Evolutionary conservation across 2,329 filamentous ascomycete species (phyloP).

Genomic region (Cladosporium cucumerinum): DNA sequence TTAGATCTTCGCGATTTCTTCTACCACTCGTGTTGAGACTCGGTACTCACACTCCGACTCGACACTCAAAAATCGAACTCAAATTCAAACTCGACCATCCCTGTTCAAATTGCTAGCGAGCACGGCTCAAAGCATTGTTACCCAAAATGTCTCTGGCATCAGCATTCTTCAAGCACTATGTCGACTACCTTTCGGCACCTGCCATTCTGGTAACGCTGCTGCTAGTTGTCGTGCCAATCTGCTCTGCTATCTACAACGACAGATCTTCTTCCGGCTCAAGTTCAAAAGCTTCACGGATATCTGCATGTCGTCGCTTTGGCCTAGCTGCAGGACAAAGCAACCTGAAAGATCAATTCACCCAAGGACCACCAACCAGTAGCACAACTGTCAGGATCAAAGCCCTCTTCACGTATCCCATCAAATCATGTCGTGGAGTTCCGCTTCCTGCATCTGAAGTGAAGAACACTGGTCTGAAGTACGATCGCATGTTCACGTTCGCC

Average conservation of each 20-base stretch:
- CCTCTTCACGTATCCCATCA: constrained; percentile 77
- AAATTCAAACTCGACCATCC: neutral
- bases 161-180: constrained; percentile 23
- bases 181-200: constrained; percentile 25
- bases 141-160: constrained; percentile 17
- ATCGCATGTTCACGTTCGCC: constrained; percentile 80
- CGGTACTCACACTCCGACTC: neutral
- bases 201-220: constrained; percentile 19
- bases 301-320: constrained; percentile 28
- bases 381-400: constrained; percentile 57
- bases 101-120: neutral
- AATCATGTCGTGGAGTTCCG: constrained; percentile 77
- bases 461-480: constrained; percentile 68
- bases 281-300: constrained; percentile 19
- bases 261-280: neutral
- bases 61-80: neutral
- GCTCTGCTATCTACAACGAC: constrained; percentile 16
- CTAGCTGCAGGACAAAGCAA: constrained; percentile 23
- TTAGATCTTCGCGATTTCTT: neutral
- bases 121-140: neutral
- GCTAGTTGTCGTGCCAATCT: constrained; percentile 21
- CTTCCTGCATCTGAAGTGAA: constrained; percentile 62
- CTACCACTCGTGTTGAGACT: neutral
- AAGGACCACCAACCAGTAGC: constrained; percentile 15
- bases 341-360: constrained; percentile 25